Conservation (phyloP, 2,329 filamentous ascomycete species). For the Ophiocordyceps sinensis region DNA sequence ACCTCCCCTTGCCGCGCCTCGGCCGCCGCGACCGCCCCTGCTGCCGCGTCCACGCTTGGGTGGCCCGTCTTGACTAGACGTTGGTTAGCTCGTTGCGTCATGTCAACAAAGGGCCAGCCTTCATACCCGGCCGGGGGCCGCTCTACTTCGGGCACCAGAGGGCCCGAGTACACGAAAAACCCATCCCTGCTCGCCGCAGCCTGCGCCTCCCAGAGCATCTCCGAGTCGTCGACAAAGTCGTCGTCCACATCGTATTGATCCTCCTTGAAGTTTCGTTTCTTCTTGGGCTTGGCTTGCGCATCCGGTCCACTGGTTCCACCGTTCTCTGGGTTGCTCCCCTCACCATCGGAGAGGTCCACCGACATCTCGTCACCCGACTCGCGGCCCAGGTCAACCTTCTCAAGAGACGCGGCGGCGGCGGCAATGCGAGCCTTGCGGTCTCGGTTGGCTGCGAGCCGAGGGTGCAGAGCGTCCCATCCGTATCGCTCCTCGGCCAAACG, state of each 20-base stretch:
- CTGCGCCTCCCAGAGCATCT: constrained; percentile 89
- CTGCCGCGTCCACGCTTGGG: constrained; percentile 52
- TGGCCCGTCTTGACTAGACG: constrained; percentile 51
- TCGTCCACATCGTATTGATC: constrained; percentile 76
- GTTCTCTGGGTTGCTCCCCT: constrained; percentile 83
- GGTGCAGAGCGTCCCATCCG: constrained; percentile 87
- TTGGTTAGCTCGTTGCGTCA: constrained; percentile 17
- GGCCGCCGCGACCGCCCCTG: constrained; percentile 37
- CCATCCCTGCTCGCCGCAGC: constrained; percentile 89
- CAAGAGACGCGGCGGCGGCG: constrained; percentile 72
- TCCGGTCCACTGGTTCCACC: constrained; percentile 47
- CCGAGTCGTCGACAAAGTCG: constrained; percentile 83
- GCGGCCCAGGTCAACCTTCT: constrained; percentile 54
- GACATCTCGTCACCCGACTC: constrained; percentile 75
- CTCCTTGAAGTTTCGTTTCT: constrained; percentile 67
- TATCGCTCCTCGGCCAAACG: constrained; percentile 87
- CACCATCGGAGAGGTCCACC: constrained; percentile 57
- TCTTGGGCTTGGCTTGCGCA: constrained; percentile 51
- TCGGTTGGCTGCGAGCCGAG: constrained; percentile 74
- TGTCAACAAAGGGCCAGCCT: neutral
- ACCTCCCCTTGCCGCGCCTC: constrained; percentile 45
- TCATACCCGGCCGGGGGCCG: constrained; percentile 46
- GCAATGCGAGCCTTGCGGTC: constrained; percentile 80
- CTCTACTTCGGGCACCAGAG: constrained; percentile 74
- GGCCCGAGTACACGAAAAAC: constrained; percentile 95